Conservation (phyloP, 257 asterid genomes). For the Voacanga thouarsii region DNA sequence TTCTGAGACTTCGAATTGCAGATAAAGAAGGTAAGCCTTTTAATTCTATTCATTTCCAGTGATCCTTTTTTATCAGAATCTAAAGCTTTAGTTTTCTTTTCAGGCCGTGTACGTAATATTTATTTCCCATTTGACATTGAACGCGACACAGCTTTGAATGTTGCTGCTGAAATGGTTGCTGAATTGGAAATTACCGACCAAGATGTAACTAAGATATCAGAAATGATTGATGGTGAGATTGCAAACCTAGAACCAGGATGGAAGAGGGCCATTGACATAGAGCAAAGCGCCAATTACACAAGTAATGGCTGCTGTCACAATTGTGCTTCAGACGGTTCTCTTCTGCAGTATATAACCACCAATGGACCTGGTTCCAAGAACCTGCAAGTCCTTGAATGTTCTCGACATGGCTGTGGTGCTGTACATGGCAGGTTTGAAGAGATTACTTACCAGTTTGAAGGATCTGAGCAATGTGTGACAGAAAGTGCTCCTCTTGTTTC, state of each 20-base stretch:
- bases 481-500: slow-evolving; percentile 36
- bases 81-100: slow-evolving; percentile 11
- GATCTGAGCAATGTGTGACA: slow-evolving; percentile 41
- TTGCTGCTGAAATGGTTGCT: slow-evolving; percentile 83
- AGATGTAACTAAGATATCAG: slow-evolving; percentile 72
- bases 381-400: slow-evolving; percentile 40
- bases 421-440: slow-evolving; percentile 91
- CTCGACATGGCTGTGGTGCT: slow-evolving; percentile 52
- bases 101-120: slow-evolving; percentile 79
- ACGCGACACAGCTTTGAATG: slow-evolving; percentile 65
- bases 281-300: slow-evolving; percentile 31
- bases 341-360: slow-evolving; percentile 26
- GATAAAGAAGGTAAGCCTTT: slow-evolving; percentile 71
- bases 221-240: slow-evolving; percentile 77
- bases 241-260: slow-evolving; percentile 71
- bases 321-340: slow-evolving; percentile 40
- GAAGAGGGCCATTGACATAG: slow-evolving; percentile 42
- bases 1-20: slow-evolving; percentile 69
- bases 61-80: not conserved
- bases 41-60: not conserved
- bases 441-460: slow-evolving; percentile 62
- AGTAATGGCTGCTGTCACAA: slow-evolving; percentile 35
- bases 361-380: slow-evolving; percentile 33
- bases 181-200: slow-evolving; percentile 86
- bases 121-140: slow-evolving; percentile 80